phyloP scores from a whole-genome alignment of 2,329 filamentous ascomycete species.

The Paraconiothyrium sp. region DNA sequence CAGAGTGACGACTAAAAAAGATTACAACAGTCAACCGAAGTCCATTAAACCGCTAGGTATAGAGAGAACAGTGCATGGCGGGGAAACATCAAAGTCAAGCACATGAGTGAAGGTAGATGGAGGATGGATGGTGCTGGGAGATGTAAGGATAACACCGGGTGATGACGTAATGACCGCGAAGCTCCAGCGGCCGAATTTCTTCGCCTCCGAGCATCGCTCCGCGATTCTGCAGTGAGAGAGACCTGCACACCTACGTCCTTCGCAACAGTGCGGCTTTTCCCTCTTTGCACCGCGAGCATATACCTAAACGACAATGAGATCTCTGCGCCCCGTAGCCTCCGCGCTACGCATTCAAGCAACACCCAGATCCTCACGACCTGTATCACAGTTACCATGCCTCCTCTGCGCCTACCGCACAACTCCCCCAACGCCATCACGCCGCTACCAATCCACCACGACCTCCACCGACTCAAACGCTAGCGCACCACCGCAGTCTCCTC shows the following conservation, averaged over 20 bases:
- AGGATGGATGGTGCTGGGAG: too few relatives aligned
- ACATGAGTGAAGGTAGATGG: too few relatives aligned
- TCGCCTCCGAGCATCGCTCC: constrained; percentile 1
- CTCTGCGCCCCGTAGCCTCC: constrained; percentile 31
- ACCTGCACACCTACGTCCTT: neutral
- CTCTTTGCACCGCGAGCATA: too few relatives aligned
- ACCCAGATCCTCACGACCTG: constrained; percentile 28
- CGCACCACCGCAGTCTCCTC: constrained; percentile 19
- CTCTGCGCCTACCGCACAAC: constrained; percentile 32
- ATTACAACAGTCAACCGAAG: too few relatives aligned
- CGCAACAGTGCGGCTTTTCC: neutral
- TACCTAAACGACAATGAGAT: constrained; percentile 24
- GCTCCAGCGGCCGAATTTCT: constrained; percentile 4
- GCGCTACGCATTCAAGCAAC: constrained; percentile 37
- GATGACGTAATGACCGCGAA: constrained; percentile 5
- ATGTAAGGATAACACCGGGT: neutral
- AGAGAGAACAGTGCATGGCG: too few relatives aligned
- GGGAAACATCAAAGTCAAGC: too few relatives aligned
- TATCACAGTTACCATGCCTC: constrained; percentile 35
- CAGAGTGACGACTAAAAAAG: too few relatives aligned
- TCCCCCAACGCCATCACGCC: constrained; percentile 23
- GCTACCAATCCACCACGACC: constrained; percentile 35
- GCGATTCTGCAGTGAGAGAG: neutral
- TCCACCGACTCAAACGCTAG: constrained; percentile 25
- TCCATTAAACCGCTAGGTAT: too few relatives aligned